Conservation (phyloP, 495 filamentous ascomycete genomes). For the Aspergillus asperescens region DNA sequence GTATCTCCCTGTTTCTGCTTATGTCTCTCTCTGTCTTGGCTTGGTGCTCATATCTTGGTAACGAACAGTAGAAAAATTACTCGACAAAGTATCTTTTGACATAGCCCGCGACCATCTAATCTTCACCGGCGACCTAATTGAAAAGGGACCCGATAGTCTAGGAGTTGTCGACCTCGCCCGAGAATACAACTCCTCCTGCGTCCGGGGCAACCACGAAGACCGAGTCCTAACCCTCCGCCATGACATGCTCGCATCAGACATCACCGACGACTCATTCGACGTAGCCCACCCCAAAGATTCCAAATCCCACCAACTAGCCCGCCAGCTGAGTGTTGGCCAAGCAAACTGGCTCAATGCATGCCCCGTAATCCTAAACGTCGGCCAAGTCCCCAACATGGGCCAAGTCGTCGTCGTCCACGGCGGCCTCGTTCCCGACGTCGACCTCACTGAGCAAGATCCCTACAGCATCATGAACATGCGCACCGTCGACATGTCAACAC, state of each 20-base stretch:
- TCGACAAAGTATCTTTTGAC: slow-evolving; percentile 63
- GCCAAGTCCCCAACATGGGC: slow-evolving; percentile 50
- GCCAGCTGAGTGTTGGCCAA: slow-evolving; percentile 52
- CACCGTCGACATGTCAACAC: slow-evolving; percentile 59
- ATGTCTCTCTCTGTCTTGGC: neutral
- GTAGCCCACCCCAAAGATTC: slow-evolving; percentile 22
- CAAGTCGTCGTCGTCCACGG: slow-evolving; percentile 75
- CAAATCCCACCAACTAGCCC: slow-evolving; percentile 45
- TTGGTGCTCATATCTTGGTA: slow-evolving; percentile 5
- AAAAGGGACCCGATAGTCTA: slow-evolving; percentile 78
- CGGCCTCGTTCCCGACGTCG: slow-evolving; percentile 70
- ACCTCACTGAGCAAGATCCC: slow-evolving; percentile 69
- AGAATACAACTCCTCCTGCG: slow-evolving; percentile 62
- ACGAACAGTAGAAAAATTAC: slow-evolving; percentile 54
- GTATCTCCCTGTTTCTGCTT: slow-evolving; percentile 18
- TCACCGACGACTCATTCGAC: slow-evolving; percentile 15
- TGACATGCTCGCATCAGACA: slow-evolving; percentile 29
- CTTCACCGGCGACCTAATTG: slow-evolving; percentile 77
- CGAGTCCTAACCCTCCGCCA: slow-evolving; percentile 56
- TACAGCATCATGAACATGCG: slow-evolving; percentile 88
- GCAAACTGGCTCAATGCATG: slow-evolving; percentile 63
- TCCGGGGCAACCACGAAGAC: slow-evolving; percentile 94
- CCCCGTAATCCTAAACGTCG: slow-evolving; percentile 70
- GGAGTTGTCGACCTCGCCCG: slow-evolving; percentile 74
- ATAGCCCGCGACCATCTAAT: slow-evolving; percentile 66